Conservation (phyloP, 768 basidiomycete genomes). For the Coprinopsis sp. region DNA sequence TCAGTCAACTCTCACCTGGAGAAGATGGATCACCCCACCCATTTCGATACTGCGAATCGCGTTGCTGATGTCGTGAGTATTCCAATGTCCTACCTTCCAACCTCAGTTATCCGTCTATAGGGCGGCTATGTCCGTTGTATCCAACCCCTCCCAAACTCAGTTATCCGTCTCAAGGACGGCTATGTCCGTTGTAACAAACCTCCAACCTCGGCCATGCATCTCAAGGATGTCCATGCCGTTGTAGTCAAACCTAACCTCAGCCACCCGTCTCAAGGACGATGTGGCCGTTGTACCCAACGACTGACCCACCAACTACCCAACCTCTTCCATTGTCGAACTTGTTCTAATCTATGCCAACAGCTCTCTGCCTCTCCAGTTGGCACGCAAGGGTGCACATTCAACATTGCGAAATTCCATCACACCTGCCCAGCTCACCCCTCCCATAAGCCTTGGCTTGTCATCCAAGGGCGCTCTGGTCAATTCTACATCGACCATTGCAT, state of each 20-base stretch:
- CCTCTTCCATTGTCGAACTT: not conserved
- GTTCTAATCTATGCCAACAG: not conserved
- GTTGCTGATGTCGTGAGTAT: constrained; percentile 23
- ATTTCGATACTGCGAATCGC: constrained; percentile 19
- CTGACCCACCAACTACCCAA: no score
- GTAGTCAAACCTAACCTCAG: no score
- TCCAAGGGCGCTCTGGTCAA: constrained; percentile 5
- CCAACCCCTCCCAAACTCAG: not conserved
- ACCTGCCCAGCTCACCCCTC: constrained; percentile 21
- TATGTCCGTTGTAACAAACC: no score
- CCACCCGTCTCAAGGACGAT: no score
- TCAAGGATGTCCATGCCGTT: no score
- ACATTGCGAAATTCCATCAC: constrained; percentile 27
- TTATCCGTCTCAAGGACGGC: no score
- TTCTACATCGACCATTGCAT: constrained; percentile 20
- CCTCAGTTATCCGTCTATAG: not conserved
- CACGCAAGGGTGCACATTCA: constrained; percentile 19
- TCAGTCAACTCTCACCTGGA: constrained; percentile 22
- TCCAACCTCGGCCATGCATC: no score
- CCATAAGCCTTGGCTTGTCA: constrained; percentile 24
- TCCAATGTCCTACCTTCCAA: not conserved
- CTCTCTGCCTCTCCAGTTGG: constrained; percentile 19
- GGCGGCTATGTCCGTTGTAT: not conserved
- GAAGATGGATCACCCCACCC: constrained; percentile 21
- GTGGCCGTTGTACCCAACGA: not conserved